phyloP scores from a whole-genome alignment of 805 yeast species.

The Hanseniaspora valbyensis region DNA sequence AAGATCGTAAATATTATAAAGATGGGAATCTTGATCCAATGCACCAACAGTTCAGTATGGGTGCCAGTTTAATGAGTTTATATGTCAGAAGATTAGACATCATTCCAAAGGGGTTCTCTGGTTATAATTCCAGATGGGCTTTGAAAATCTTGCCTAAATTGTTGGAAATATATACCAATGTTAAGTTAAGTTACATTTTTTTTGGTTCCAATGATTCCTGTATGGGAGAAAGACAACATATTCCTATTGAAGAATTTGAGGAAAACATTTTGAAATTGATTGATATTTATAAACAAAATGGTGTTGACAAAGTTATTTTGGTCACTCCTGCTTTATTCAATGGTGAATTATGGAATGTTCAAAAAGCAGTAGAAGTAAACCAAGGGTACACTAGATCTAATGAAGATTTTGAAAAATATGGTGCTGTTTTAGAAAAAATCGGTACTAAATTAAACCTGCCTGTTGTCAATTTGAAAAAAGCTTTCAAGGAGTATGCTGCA shows the following conservation, averaged over 20 bases:
- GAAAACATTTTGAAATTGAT: slow-evolving; percentile 40
- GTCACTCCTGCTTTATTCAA: slow-evolving; percentile 56
- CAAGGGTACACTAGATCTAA: slow-evolving; percentile 38
- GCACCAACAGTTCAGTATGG: slow-evolving; percentile 35
- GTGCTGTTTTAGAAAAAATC: slow-evolving; percentile 38
- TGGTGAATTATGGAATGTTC: slow-evolving; percentile 32
- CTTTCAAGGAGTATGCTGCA: slow-evolving; percentile 26
- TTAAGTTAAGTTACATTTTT: slow-evolving; percentile 45
- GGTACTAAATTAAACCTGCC: slow-evolving; percentile 43
- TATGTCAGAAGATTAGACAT: slow-evolving; percentile 58
- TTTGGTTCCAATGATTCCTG: slow-evolving; percentile 76
- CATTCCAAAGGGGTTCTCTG: slow-evolving; percentile 62
- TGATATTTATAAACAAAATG: slow-evolving; percentile 30
- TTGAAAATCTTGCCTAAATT: slow-evolving; percentile 39
- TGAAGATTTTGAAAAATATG: slow-evolving; percentile 38
- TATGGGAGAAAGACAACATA: slow-evolving; percentile 36
- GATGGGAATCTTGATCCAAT: slow-evolving; percentile 3
- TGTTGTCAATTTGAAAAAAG: slow-evolving; percentile 44
- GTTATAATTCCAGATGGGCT: slow-evolving; percentile 62
- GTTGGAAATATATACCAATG: slow-evolving; percentile 28
- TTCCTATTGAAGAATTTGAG: slow-evolving; percentile 40
- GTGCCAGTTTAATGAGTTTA: slow-evolving; percentile 39
- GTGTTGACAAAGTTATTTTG: slow-evolving; percentile 40
- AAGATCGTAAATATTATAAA: slow-evolving; percentile 12
- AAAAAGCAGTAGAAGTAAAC: slow-evolving; percentile 27